Conservation (phyloP, 1,284 basidiomycete genomes). For the Dichomitus squalens region DNA sequence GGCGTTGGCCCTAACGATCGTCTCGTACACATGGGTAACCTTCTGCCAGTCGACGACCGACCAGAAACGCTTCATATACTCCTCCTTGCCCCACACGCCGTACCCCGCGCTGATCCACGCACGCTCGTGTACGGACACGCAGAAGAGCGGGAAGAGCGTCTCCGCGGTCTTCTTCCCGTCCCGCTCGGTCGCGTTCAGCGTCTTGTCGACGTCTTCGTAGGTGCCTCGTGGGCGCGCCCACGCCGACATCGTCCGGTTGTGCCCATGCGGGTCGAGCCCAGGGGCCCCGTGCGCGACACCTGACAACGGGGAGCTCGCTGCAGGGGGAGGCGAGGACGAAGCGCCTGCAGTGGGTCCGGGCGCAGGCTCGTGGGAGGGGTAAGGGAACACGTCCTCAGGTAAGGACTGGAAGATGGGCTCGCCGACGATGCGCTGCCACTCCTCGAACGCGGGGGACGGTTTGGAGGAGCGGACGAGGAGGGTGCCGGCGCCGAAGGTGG, state of each 20-base stretch:
- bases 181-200: constrained; percentile 1
- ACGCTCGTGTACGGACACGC: constrained; percentile 88
- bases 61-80: constrained; percentile 92
- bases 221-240: background rate
- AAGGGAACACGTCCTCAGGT: constrained; percentile 31
- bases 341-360: background rate
- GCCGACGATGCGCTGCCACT: constrained; percentile 23
- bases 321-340: constrained; percentile 7
- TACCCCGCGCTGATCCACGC: constrained; percentile 89
- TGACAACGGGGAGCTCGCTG: constrained; percentile 36
- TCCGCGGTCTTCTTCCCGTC: constrained; percentile 43
- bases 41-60: constrained; percentile 84
- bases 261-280: constrained; percentile 28
- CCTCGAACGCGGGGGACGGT: constrained; percentile 12
- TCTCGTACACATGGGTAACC: constrained; percentile 45
- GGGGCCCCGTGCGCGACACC: constrained; percentile 27
- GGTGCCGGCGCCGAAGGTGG: constrained; percentile 91
- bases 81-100: constrained; percentile 93
- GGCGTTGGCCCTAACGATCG: constrained; percentile 1
- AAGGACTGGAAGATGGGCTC: constrained; percentile 32
- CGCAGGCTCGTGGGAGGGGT: background rate
- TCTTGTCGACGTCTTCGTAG: background rate
- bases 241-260: constrained; percentile 29
- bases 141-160: constrained; percentile 78
- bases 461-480: constrained; percentile 72